phyloP scores from a whole-genome alignment of 768 basidiomycete species.

The Tricholoma furcatifolium region DNA sequence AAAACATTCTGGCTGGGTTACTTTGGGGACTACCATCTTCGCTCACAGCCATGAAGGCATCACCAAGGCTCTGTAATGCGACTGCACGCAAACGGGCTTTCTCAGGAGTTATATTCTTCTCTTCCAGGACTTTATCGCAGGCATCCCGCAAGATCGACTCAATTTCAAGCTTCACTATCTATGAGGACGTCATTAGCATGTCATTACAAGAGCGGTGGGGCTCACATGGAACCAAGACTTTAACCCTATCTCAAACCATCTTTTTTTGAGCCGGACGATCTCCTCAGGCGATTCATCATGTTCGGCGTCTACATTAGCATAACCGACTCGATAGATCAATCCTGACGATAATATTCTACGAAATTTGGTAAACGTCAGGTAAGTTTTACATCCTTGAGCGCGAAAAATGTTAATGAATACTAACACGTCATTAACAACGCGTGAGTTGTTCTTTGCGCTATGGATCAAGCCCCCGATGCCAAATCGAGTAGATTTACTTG shows the following conservation, averaged over 20 bases:
- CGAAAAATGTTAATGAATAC: conserved; percentile 34
- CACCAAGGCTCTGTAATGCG: conserved; percentile 80
- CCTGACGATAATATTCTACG: too few species aligned
- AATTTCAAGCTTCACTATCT: conserved; percentile 75
- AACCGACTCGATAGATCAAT: too few species aligned
- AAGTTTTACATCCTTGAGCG: too few species aligned
- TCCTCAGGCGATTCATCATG: too few species aligned
- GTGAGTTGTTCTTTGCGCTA: conserved; percentile 81
- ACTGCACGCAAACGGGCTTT: conserved; percentile 73
- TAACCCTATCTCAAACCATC: too few species aligned
- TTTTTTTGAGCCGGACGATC: too few species aligned
- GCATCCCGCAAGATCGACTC: conserved; percentile 86
- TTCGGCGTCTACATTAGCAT: too few species aligned
- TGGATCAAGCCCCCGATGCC: conserved; percentile 93
- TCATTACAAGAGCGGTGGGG: too few species aligned
- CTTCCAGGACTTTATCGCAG: conserved; percentile 75
- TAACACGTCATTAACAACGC: conserved; percentile 89
- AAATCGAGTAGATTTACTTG: conserved; percentile 65
- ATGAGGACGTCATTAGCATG: neutral
- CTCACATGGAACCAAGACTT: too few species aligned
- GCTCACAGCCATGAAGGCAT: conserved; percentile 53
- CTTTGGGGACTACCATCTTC: too few species aligned
- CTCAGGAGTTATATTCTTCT: conserved; percentile 46
- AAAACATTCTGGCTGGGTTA: too few species aligned
- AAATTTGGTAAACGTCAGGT: neutral